Percentiles rank a stretch among this genome's conserved stretches.
phyloP scores from a whole-genome alignment of 2,329 filamentous ascomycete genomes.

The Coleophoma eucalyptorum region DNA sequence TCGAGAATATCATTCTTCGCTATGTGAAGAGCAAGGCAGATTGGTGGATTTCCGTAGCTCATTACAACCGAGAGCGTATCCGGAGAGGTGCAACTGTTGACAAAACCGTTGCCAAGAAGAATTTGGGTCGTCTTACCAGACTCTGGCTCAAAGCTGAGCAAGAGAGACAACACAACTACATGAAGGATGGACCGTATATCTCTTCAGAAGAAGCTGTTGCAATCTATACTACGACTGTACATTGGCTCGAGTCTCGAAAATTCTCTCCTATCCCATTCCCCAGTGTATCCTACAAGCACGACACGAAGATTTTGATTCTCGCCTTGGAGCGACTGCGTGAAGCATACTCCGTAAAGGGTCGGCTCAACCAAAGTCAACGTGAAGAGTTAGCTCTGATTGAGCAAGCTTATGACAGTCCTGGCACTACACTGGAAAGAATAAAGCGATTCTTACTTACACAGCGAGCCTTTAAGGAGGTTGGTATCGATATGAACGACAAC shows the following conservation, averaged over 20 bases:
- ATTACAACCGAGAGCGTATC: slow-evolving; percentile 98
- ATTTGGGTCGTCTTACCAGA: slow-evolving; percentile 87
- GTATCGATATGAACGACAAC: slow-evolving; percentile 99
- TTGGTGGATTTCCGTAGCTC: slow-evolving; percentile 99
- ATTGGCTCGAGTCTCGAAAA: slow-evolving; percentile 97
- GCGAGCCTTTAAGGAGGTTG: slow-evolving; percentile 97
- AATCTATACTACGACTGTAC: slow-evolving; percentile 97
- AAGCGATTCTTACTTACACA: slow-evolving; percentile 97
- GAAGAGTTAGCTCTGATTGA: slow-evolving; percentile 96
- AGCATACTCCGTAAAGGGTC: slow-evolving; percentile 95
- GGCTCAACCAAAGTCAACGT: slow-evolving; percentile 94
- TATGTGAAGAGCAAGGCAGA: slow-evolving; percentile 99
- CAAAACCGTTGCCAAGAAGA: slow-evolving; percentile 99
- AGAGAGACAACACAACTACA: slow-evolving; percentile 97
- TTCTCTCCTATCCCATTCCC: slow-evolving; percentile 99
- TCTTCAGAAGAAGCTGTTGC: slow-evolving; percentile 98
- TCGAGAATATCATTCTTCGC: slow-evolving; percentile 96
- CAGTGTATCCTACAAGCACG: slow-evolving; percentile 98
- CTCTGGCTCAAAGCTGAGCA: slow-evolving; percentile 98
- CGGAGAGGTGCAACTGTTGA: slow-evolving; percentile 94
- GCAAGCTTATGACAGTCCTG: slow-evolving; percentile 96
- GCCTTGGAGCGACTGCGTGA: slow-evolving; percentile 90
- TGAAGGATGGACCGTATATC: slow-evolving; percentile 98
- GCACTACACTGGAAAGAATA: slow-evolving; percentile 91
- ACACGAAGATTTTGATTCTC: slow-evolving; percentile 97